Conservation (phyloP, 495 filamentous ascomycete species). For the Geoglossum glabrum region DNA sequence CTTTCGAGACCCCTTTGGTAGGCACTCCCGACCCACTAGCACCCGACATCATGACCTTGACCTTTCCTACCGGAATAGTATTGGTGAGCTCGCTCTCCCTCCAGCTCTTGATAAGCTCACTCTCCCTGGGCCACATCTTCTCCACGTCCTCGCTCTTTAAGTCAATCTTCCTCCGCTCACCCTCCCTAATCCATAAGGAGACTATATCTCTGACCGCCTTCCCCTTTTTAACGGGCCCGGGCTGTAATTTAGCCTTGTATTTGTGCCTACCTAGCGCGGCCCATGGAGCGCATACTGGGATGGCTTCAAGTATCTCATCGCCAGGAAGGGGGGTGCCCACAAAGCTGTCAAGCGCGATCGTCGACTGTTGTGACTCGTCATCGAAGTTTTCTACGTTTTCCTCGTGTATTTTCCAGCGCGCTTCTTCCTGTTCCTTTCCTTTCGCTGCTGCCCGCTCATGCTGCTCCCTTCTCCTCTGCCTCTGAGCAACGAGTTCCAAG, state of each 20-base stretch:
- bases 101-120: slow-evolving; percentile 58
- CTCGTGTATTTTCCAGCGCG: slow-evolving; percentile 31
- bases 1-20: slow-evolving; percentile 25
- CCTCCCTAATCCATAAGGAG: slow-evolving; percentile 43
- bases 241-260: slow-evolving; percentile 85
- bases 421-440: slow-evolving; percentile 39
- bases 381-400: slow-evolving; percentile 21
- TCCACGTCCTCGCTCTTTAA: slow-evolving; percentile 40
- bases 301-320: slow-evolving; percentile 72
- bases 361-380: slow-evolving; percentile 31
- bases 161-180: slow-evolving; percentile 31
- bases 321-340: slow-evolving; percentile 58
- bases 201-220: slow-evolving; percentile 85
- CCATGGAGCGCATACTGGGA: slow-evolving; percentile 89
- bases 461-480: slow-evolving; percentile 53
- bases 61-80: slow-evolving; percentile 63
- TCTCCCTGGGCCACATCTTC: slow-evolving; percentile 62
- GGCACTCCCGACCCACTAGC: slow-evolving; percentile 20
- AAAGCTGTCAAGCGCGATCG: slow-evolving; percentile 47
- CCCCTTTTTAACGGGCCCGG: slow-evolving; percentile 75
- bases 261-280: slow-evolving; percentile 55
- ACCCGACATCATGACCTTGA: slow-evolving; percentile 51
- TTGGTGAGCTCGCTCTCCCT: slow-evolving; percentile 70
- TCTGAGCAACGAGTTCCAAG: slow-evolving; percentile 40
- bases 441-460: slow-evolving; percentile 50